Evolutionary conservation across 768 basidiomycete genomes (phyloP).

Genomic region (Suillus fuscotomentosus): DNA sequence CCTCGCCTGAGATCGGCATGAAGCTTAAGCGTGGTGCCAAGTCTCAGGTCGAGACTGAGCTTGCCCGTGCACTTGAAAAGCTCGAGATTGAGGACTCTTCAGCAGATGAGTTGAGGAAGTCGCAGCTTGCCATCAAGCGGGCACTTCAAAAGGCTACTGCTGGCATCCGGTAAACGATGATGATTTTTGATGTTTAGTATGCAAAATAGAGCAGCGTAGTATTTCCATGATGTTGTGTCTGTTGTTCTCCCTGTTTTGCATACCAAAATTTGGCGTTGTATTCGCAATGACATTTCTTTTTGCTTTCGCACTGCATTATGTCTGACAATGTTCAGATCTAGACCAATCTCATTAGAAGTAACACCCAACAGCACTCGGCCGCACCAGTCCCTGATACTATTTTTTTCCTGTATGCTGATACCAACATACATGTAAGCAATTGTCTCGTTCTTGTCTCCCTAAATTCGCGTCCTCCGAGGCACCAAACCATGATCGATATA

Average conservation of each 20-base stretch:
- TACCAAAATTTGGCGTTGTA: constrained; percentile 8
- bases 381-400: too few relatives aligned
- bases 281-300: background rate
- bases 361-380: too few relatives aligned
- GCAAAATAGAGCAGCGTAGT: constrained; percentile 18
- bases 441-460: too few relatives aligned
- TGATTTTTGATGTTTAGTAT: constrained; percentile 2
- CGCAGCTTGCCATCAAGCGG: constrained; percentile 93
- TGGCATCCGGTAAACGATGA: constrained; percentile 65
- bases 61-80: constrained; percentile 97
- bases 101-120: constrained; percentile 93
- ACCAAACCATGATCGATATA: too few relatives aligned
- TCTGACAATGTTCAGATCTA: too few relatives aligned
- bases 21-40: constrained; percentile 99
- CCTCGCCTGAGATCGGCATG: constrained; percentile 94
- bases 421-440: too few relatives aligned
- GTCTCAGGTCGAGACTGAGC: constrained; percentile 92
- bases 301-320: background rate
- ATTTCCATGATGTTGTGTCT: constrained; percentile 18
- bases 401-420: too few relatives aligned
- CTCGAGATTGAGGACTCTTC: constrained; percentile 96
- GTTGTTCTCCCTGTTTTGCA: constrained; percentile 14
- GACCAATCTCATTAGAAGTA: too few relatives aligned
- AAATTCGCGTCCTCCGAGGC: too few relatives aligned
- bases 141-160: constrained; percentile 97